Base-by-base conservation (phyloP, 2,329 filamentous ascomycete species). In the Scytalidium sp. region DNA sequence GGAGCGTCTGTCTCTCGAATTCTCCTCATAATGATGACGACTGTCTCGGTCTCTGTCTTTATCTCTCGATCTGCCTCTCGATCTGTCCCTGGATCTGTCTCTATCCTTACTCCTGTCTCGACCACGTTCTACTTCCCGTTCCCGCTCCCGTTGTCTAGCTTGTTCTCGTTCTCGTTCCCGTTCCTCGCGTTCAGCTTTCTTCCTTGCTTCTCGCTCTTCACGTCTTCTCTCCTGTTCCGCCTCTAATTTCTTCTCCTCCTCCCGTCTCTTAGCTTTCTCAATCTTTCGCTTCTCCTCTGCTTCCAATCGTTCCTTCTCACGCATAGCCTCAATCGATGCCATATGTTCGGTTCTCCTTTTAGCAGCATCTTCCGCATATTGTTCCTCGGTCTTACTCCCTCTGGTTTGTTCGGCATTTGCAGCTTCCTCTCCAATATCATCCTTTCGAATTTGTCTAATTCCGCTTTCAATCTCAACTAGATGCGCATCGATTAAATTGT, bases 341-440 rank as follows among this genome's bases (percentile, higher is more conserved):
- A 85, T 81, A 10, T 87, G 80, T 48, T 84, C 80, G 8, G 76
- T 74, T 27, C 79, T 74, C 45, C 83, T 80, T 6, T 71, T 73
- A 9, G 80, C 77, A 2, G 84, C 85, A 51, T 90, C 87, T 43
- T 77, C 77, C 1, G 80, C 83, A 65, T 91, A 93, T 44, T 87
- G 83, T 49, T 85, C 81, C 57, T 93, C 88, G 1, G 83, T 87
- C 66, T 88, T 91, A 43, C 80, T 74, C 17, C 88, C 88, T 47
- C 79, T 81, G 9, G 71, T 56, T 40, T 80, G 72, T 64, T 93
- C 88, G 19, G 81, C 79, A 22, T 77, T 76, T 3, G 88, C 87
- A 2, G 77, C 80, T 49, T 88, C 85, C 40, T 81, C 76, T 21
- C 88, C 88, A 54, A 92, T 80, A 51, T 90, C 86, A 13, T 75